Evolutionary conservation across 1,284 basidiomycete species (phyloP), one percentile per base, ranked within the genome.

Genomic region (Marasmius oreades): DNA sequence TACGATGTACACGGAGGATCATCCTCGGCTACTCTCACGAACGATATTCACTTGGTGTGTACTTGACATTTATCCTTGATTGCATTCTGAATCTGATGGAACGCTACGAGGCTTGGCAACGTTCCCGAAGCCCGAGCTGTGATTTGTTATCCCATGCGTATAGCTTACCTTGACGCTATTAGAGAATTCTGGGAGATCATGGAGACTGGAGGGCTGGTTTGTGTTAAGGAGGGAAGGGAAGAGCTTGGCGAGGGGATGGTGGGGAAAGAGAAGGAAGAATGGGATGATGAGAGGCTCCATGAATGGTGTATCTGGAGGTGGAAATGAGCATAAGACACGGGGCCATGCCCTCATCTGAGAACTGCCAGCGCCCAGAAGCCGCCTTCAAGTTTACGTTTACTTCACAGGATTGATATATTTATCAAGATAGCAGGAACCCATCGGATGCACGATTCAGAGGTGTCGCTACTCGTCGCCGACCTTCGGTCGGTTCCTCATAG

Each of bases 1-100:
- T 50, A 50, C 47, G 23, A 50, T 50, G 47, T 50, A 50, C 28
- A 50, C 47, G 24, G 47, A 50, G n/a, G 47, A 50, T 50, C 47
- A 50, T 31, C 47, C 47, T 31, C n/a, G 8, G 18, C 33, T 50
- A 20, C 47, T 50, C 47, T 50, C 47, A 6, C 47, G n/a, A 26
- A 50, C 47, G 16, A 50, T 50, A 31, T 50, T 50, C 28, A 31
- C 47, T 7, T 50, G 47, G 47, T 42, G 5, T 6, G 39, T 7
- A 20, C 12, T 5, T n/a, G 5, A 5, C n/a, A 20, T 42, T 42
- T 20, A 2, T 10, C 7, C 39, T 7, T 20, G 39, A 20, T 42
- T 42, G 36, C 36, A 37, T 5, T 20, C 39, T 16, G 6, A 14
- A 16, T 7, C 16, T 7, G 16, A 18, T 42, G n/a, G 2, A 14